These are phyloP conservation scores for Acanthamoeba lenticulata DNA, from an alignment of 208 protist genomes.

Conservation along the genomic window DNA sequence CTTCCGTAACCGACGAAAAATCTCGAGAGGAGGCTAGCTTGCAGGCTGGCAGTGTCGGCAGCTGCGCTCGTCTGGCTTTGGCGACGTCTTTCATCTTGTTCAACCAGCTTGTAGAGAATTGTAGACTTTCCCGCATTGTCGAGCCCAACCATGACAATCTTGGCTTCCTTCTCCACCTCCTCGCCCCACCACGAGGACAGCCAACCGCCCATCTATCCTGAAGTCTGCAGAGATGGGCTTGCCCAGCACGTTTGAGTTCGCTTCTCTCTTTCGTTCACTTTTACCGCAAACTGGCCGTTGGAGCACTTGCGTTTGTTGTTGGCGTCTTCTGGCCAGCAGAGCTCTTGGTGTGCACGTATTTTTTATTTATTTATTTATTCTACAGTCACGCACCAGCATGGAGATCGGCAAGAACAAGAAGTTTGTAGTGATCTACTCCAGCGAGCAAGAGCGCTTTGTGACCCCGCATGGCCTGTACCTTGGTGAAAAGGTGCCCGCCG, in stretches of 20 bases:
- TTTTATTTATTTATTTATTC: no score
- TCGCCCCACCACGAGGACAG: not conserved
- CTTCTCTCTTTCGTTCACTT: no score
- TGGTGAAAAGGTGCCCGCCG: constrained; percentile 13
- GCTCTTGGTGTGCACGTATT: no score
- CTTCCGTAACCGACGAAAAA: not conserved
- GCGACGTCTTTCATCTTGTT: not conserved
- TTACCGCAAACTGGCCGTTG: no score
- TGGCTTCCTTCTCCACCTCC: constrained; percentile 95
- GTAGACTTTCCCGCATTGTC: constrained; percentile 98
- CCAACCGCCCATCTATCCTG: not conserved
- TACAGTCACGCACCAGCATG: not conserved
- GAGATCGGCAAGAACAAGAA: not conserved
- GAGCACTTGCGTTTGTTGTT: no score
- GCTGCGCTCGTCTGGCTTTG: not conserved
- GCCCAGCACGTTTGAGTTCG: no score
- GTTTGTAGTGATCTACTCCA: constrained; percentile 17
- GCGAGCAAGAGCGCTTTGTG: constrained; percentile 18
- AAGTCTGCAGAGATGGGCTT: not conserved
- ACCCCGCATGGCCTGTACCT: constrained; percentile 12
- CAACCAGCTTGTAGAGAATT: constrained; percentile 84
- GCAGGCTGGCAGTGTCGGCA: not conserved
- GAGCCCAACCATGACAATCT: constrained; percentile 98
- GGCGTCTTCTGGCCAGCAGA: no score
- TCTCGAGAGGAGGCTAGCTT: not conserved